A percentile compares a stretch with the other conserved stretches of the same genome.
Conservation (phyloP, 139 green algal species). For the Tetraselmis striata region DNA sequence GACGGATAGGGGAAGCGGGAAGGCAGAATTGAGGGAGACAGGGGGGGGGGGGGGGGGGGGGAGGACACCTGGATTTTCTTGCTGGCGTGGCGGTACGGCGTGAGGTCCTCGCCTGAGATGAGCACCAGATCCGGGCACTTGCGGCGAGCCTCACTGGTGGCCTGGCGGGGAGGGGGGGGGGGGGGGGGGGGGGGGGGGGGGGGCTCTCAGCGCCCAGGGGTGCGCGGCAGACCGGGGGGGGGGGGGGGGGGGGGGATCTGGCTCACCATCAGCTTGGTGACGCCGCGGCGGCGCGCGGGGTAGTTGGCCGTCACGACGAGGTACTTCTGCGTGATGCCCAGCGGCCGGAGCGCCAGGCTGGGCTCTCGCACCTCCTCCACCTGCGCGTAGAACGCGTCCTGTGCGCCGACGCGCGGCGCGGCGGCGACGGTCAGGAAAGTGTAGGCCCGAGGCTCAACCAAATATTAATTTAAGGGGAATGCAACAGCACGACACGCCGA, state of each 20-base stretch:
- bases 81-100: constrained; percentile 42
- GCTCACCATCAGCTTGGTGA: constrained; percentile 69
- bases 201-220: too few relatives aligned
- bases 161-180: not conserved
- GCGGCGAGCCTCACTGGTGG: constrained; percentile 42
- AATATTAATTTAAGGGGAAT: too few relatives aligned
- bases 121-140: constrained; percentile 52
- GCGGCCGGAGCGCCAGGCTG: not conserved
- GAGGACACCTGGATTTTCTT: constrained; percentile 26
- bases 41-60: too few relatives aligned
- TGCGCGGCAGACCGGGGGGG: too few relatives aligned
- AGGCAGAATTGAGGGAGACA: too few relatives aligned
- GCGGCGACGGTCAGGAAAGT: too few relatives aligned
- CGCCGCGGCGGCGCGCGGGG: constrained; percentile 46
- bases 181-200: too few relatives aligned
- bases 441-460: too few relatives aligned
- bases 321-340: constrained; percentile 69
- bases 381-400: constrained; percentile 35
- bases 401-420: too few relatives aligned
- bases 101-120: constrained; percentile 57
- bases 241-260: not conserved
- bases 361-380: not conserved
- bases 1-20: too few relatives aligned
- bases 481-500: not conserved
- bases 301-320: constrained; percentile 84